Base-by-base conservation (phyloP, 257 asterid genomes). In the Marsdenia floribunda region DNA sequence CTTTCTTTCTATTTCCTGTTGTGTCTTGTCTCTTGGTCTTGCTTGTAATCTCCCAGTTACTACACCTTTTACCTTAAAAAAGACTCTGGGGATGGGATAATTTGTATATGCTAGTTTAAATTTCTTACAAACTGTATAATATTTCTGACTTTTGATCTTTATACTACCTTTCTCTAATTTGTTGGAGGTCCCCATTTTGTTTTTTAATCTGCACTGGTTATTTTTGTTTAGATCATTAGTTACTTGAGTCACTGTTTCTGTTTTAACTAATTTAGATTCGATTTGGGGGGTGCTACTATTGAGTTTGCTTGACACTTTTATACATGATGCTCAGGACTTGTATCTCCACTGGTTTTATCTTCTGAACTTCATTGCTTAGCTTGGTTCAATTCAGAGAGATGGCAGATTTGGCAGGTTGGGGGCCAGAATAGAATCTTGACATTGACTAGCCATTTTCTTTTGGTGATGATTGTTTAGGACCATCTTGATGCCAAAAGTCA, bases 11-110 rank as follows among this genome's bases (percentile, higher is more conserved):
- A 18, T 37, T 33, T 35, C 6, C 10, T 44, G 55, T 38, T 57
- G 55, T 47, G 75, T 44, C 18, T 44, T 12, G 65, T 60, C 71
- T 77, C 72, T 73, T 73, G 82, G 46, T 73, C 74, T 42, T 68
- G 74, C 40, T 71, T 73, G 61, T 61, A 21, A 47, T 8, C 44
- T 70, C 33, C 58, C 54, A 24, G 33, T 60, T 35, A n/a, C 44
- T 60, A 21, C 58, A 21, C 58, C 54, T 37, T 42, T 60, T 35
- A n/a, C 50, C 68, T 57, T 57, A 2, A 44, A 44, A 7, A 44
- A 21, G 16, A 21, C 64, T 22, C 21, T 73, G 50, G 49, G 35
- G 15, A 54, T 38, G 6, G 70, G 70, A 55, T 52, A 58, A 26
- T 54, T 44, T 71, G 80, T 77, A 71, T 50, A 77, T 61, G 59